A percentile compares a stretch with the other conserved stretches of the same genome.
These are phyloP conservation scores for Arctostaphylos glauca DNA, from an alignment of 148 eudicot species.

Conservation along the genomic window DNA sequence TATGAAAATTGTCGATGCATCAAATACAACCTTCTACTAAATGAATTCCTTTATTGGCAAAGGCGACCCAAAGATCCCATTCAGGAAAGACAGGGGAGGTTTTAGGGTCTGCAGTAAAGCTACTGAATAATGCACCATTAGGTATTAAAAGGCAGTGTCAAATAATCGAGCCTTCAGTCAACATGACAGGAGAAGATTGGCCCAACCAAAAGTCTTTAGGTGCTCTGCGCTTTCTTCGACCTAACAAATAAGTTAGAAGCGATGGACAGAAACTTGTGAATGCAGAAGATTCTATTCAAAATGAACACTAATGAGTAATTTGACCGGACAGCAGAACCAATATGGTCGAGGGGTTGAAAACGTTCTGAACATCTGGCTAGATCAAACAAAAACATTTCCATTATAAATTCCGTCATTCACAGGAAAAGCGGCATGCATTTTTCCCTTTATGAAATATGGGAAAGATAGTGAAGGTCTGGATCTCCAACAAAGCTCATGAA, in stretches of 20 bases:
- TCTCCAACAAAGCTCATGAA: not conserved
- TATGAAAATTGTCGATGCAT: too few species aligned
- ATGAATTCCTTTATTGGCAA: not conserved
- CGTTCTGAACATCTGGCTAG: not conserved
- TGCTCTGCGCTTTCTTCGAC: not conserved
- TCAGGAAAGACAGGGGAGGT: not conserved
- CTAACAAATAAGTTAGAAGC: not conserved
- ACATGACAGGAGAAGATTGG: not conserved
- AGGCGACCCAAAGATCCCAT: not conserved
- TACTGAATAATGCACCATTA: not conserved
- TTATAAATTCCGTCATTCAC: not conserved
- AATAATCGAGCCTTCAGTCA: not conserved
- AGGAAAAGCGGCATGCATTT: not conserved
- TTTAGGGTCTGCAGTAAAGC: not conserved
- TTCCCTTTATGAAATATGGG: not conserved
- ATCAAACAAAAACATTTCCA: not conserved
- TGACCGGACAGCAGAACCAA: not conserved
- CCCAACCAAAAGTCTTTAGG: not conserved
- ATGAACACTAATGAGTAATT: not conserved
- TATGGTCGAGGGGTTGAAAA: not conserved
- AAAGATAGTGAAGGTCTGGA: not conserved
- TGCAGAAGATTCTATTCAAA: not conserved
- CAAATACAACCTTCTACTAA: not conserved
- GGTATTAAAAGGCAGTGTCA: not conserved
- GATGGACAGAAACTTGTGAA: not conserved